Evolutionary conservation across 2,329 filamentous ascomycete species (phyloP).

Genomic region (Colletotrichum aenigma): DNA sequence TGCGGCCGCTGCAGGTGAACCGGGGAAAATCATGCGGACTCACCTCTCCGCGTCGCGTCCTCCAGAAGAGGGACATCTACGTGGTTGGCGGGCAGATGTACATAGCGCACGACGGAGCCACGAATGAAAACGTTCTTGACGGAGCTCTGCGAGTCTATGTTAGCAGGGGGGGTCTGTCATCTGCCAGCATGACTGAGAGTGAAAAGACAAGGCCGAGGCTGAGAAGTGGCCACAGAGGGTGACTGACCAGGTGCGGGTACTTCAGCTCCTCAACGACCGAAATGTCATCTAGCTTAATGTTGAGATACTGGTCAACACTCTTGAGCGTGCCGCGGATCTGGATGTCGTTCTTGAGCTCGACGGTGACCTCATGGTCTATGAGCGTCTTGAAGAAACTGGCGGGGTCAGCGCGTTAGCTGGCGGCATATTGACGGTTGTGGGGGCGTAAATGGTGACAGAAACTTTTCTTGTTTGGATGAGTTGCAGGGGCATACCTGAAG

Average conservation of each 20-base stretch:
- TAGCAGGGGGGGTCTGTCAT: background rate
- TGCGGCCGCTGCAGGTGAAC: background rate
- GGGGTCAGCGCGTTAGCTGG: background rate
- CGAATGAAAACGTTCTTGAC: conserved; percentile 97
- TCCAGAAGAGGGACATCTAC: conserved; percentile 88
- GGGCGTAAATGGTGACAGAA: background rate
- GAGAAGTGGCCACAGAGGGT: background rate
- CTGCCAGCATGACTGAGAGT: background rate
- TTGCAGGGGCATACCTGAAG: conserved; percentile 41
- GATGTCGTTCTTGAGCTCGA: conserved; percentile 99
- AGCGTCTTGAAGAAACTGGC: conserved; percentile 96
- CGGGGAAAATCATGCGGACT: conserved; percentile 21
- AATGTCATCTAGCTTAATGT: conserved; percentile 98
- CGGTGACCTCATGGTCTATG: conserved; percentile 94
- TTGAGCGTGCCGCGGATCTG: conserved; percentile 95
- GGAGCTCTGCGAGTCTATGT: conserved; percentile 53
- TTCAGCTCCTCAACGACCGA: conserved; percentile 90
- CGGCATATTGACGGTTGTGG: background rate
- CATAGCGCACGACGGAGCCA: conserved; percentile 90
- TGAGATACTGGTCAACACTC: conserved; percentile 97
- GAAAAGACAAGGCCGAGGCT: background rate
- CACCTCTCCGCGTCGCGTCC: conserved; percentile 88
- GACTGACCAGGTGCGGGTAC: conserved; percentile 85
- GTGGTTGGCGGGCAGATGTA: conserved; percentile 80
- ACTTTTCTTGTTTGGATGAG: background rate